Conservation (phyloP, 768 basidiomycete species). For the Hypsizygus marmoreus region DNA sequence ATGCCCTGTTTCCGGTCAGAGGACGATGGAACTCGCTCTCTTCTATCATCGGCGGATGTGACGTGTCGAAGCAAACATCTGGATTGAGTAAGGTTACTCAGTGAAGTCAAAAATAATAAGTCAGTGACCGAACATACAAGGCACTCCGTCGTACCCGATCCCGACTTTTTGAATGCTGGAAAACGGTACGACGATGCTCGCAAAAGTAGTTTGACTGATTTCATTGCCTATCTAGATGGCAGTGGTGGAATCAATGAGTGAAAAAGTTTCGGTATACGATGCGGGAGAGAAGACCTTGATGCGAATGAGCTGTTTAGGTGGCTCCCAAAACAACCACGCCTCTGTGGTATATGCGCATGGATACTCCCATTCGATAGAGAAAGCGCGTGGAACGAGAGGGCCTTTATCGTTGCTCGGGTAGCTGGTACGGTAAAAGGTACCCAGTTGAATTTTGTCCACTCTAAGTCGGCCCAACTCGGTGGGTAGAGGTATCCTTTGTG, state of each 20-base stretch:
- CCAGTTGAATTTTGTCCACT: neutral
- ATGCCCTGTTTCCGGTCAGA: no score
- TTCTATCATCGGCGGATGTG: neutral
- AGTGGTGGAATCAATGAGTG: neutral
- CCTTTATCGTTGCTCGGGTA: neutral
- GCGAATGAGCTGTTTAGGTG: neutral
- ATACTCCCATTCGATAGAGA: conserved; percentile 1
- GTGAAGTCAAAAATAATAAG: neutral
- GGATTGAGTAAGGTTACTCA: neutral
- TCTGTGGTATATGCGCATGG: no score
- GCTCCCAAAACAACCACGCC: neutral
- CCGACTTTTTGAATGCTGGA: neutral
- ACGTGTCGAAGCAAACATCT: neutral
- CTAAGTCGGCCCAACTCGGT: no score
- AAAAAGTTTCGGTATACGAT: neutral
- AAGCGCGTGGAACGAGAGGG: neutral
- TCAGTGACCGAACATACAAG: neutral
- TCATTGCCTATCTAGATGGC: no score
- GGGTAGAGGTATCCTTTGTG: no score
- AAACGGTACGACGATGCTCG: neutral
- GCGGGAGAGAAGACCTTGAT: neutral
- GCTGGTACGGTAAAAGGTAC: neutral
- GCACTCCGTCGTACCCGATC: neutral
- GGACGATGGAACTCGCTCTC: no score
- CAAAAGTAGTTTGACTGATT: no score